Evolutionary conservation across 768 basidiomycete genomes (phyloP).

Genomic region (Leucocoprinus birnbaumii): DNA sequence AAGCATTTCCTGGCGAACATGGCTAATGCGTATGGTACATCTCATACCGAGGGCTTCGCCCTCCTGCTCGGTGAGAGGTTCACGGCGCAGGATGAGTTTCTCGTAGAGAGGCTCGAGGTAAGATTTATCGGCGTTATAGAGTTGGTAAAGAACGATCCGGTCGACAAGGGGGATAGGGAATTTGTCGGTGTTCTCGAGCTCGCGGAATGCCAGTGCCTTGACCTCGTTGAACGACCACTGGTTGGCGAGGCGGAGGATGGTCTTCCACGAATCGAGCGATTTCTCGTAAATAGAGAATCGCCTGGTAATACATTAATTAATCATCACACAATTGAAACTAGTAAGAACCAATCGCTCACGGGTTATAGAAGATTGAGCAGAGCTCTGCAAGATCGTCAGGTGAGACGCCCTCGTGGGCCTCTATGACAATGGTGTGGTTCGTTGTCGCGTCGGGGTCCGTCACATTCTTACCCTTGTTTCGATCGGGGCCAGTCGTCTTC

Average conservation of each 20-base stretch:
- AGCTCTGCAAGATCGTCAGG: conserved; percentile 40
- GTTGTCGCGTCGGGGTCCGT: conserved; percentile 18
- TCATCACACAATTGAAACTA: neutral
- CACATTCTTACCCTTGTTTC: too few relatives aligned
- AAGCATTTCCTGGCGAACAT: too few relatives aligned
- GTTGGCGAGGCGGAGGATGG: conserved; percentile 55
- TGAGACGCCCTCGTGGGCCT: conserved; percentile 27
- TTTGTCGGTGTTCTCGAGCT: conserved; percentile 4
- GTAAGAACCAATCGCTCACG: conserved; percentile 27
- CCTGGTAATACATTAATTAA: conserved; percentile 26
- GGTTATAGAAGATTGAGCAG: conserved; percentile 57
- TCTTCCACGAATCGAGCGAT: conserved; percentile 50
- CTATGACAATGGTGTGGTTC: conserved; percentile 30
- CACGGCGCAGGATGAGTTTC: conserved; percentile 46
- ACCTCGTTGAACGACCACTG: conserved; percentile 57
- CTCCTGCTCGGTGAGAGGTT: conserved; percentile 51
- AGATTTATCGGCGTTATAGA: conserved; percentile 41
- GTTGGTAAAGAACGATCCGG: conserved; percentile 50
- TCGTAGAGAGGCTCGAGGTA: conserved; percentile 56
- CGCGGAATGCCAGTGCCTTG: conserved; percentile 51
- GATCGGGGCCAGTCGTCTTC: too few relatives aligned
- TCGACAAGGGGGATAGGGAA: conserved; percentile 11
- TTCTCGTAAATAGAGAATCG: conserved; percentile 56
- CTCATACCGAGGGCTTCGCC: too few relatives aligned
- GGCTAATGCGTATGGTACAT: too few relatives aligned